Percentiles rank a stretch among this genome's conserved stretches.
Evolutionary conservation across 352 stramenopile genomes (phyloP).

Genomic region (Phytophthora pisi): DNA sequence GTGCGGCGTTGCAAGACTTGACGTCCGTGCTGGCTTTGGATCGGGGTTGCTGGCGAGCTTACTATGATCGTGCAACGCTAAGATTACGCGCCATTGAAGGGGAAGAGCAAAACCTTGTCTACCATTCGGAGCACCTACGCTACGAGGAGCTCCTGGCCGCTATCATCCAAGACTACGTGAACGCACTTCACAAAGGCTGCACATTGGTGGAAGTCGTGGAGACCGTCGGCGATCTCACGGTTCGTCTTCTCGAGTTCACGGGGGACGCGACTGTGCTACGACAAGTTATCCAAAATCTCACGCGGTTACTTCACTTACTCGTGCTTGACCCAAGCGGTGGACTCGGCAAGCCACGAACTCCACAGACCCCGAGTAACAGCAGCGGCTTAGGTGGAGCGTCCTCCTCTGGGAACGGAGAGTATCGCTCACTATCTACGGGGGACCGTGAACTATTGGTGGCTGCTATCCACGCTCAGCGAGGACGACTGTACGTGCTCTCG

Average conservation of each 20-base stretch:
- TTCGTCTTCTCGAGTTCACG: conserved; percentile 72
- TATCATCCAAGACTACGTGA: conserved; percentile 82
- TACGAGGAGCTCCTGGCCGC: conserved; percentile 65
- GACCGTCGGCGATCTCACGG: conserved; percentile 70
- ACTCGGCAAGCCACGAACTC: conserved; percentile 28
- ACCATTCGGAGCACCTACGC: conserved; percentile 73
- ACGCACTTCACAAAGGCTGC: conserved; percentile 71
- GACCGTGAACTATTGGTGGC: conserved; percentile 61
- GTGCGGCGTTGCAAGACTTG: conserved; percentile 65
- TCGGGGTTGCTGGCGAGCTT: conserved; percentile 76
- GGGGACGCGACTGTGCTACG: conserved; percentile 60
- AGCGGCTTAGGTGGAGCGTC: conserved; percentile 20
- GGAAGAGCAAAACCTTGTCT: conserved; percentile 60
- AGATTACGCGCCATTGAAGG: conserved; percentile 71
- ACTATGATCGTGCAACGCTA: conserved; percentile 78
- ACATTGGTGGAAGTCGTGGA: conserved; percentile 77
- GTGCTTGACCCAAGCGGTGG: conserved; percentile 42
- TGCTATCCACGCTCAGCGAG: conserved; percentile 66
- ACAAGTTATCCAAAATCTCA: conserved; percentile 69
- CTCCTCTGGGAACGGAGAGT: conserved; percentile 5
- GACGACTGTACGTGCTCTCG: conserved; percentile 64
- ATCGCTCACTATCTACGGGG: conserved; percentile 34
- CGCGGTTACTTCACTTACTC: conserved; percentile 61
- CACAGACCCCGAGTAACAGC: conserved; percentile 15
- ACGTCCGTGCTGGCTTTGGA: conserved; percentile 63